Evolutionary conservation across 169 alveolate species (phyloP).

Genomic region (Eimeria sp.): DNA sequence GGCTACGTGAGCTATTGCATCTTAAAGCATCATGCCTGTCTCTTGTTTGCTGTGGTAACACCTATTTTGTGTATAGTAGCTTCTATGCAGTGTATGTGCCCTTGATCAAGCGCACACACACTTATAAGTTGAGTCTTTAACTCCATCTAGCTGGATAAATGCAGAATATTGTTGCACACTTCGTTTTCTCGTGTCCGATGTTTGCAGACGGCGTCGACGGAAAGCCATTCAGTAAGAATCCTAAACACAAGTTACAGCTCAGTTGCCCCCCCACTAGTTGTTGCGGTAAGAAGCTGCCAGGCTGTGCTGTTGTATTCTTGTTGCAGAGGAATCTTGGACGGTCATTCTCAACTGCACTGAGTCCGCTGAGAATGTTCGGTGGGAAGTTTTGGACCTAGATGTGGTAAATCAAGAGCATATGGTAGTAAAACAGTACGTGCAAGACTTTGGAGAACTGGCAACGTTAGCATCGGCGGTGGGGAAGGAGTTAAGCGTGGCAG

Average conservation of each 20-base stretch:
- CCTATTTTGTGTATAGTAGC: not conserved
- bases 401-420: not conserved
- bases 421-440: conserved; percentile 42
- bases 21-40: not conserved
- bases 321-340: conserved; percentile 64
- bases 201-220: conserved; percentile 75
- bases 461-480: conserved; percentile 50
- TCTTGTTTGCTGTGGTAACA: not conserved
- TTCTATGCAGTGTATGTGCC: not conserved
- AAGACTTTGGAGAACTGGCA: conserved; percentile 49
- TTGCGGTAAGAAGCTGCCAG: not conserved
- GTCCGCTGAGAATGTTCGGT: conserved; percentile 1
- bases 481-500: conserved; percentile 34
- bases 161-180: not conserved
- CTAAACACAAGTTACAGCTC: not conserved
- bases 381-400: conserved; percentile 64
- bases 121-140: not conserved
- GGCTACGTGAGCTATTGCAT: conserved; percentile 29
- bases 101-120: not conserved
- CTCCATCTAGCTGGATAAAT: not conserved
- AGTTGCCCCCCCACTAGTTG: not conserved
- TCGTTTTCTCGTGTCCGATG: not conserved
- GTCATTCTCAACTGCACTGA: conserved; percentile 59
- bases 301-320: conserved; percentile 6
- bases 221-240: conserved; percentile 51